Conservation (phyloP, 768 basidiomycete species). For the Lactarius deliciosus region DNA sequence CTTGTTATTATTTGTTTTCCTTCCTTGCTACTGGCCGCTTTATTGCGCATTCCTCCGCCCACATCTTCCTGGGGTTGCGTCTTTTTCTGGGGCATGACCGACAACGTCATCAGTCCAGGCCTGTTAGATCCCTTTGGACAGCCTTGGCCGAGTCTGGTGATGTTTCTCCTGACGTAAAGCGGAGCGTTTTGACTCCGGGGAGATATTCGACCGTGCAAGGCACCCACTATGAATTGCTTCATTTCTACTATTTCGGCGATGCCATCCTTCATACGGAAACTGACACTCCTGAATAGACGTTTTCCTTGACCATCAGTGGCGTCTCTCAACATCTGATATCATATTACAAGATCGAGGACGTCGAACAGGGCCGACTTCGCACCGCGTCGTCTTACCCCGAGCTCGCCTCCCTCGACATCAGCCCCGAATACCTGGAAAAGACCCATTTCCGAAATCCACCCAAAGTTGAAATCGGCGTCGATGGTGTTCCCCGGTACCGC, state of each 20-base stretch:
- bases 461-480: constrained; percentile 79
- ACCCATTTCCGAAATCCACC: constrained; percentile 91
- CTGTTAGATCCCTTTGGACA: constrained; percentile 9
- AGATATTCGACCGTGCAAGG: not conserved
- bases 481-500: constrained; percentile 79
- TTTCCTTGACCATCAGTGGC: constrained; percentile 82
- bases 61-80: not conserved
- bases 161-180: constrained; percentile 19
- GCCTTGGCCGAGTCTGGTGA: constrained; percentile 15
- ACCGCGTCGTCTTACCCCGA: constrained; percentile 87
- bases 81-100: not conserved
- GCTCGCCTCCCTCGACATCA: constrained; percentile 82
- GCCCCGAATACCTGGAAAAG: constrained; percentile 83
- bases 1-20: constrained; percentile 6
- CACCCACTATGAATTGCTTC: constrained; percentile 4
- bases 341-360: constrained; percentile 92
- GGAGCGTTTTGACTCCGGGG: not conserved
- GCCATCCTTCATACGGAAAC: constrained; percentile 15
- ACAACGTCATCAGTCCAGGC: constrained; percentile 16
- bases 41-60: not conserved
- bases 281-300: constrained; percentile 56
- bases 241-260: constrained; percentile 8
- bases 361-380: constrained; percentile 82
- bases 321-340: constrained; percentile 91
- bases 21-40: not conserved